Conservation (phyloP, 2,329 filamentous ascomycete species). For the Talaromyces sp. region DNA sequence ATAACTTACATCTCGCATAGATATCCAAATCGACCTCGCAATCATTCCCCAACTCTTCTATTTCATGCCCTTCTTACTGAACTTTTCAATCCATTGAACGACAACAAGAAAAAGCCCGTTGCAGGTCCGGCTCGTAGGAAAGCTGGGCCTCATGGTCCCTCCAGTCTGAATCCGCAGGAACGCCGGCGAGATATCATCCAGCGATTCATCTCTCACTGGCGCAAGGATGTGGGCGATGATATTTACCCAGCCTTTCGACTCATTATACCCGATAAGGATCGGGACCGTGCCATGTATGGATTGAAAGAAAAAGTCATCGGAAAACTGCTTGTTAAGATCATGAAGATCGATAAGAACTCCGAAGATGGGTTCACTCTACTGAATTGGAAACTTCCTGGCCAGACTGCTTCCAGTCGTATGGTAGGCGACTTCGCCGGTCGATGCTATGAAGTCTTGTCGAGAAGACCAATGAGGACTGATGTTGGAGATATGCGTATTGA, state of each 20-base stretch:
- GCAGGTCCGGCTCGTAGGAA: constrained; percentile 49
- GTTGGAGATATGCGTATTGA: constrained; percentile 77
- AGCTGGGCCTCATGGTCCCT: constrained; percentile 52
- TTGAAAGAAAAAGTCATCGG: constrained; percentile 89
- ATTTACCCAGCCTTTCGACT: constrained; percentile 89
- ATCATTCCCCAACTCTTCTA: constrained; percentile 69
- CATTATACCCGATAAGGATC: constrained; percentile 87
- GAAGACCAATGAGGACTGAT: constrained; percentile 68
- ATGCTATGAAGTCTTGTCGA: constrained; percentile 80
- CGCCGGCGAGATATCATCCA: constrained; percentile 75
- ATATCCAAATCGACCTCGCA: constrained; percentile 76
- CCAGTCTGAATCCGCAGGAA: constrained; percentile 65
- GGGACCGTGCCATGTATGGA: constrained; percentile 86
- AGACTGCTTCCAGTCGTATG: constrained; percentile 56
- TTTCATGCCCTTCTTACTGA: constrained; percentile 74
- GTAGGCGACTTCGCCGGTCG: constrained; percentile 90
- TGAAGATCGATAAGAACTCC: constrained; percentile 86
- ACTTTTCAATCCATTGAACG: constrained; percentile 75
- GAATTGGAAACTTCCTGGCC: constrained; percentile 87
- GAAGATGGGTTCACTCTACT: constrained; percentile 80
- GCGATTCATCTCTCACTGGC: constrained; percentile 80
- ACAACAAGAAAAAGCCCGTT: constrained; percentile 68
- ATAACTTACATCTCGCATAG: constrained; percentile 37
- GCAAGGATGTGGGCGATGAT: constrained; percentile 80
- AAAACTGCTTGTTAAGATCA: constrained; percentile 82